A percentile compares a stretch with the other conserved stretches of the same genome.
These are phyloP conservation scores for Metschnikowia colocasiae DNA, from an alignment of 805 yeast species.

Conservation along the genomic window DNA sequence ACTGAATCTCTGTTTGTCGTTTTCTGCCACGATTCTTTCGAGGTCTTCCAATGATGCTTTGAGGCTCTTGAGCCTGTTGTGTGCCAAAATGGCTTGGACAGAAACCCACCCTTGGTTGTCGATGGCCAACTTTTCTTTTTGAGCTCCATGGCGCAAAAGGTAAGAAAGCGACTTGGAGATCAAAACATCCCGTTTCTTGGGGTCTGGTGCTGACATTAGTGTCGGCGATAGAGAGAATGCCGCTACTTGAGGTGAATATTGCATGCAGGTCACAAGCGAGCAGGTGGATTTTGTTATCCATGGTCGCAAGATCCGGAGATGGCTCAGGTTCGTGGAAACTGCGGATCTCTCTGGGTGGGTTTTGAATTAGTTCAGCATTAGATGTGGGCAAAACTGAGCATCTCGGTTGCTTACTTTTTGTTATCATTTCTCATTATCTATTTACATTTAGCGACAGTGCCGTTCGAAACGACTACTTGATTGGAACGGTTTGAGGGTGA, in stretches of 20 bases:
- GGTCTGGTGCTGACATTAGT: conserved; percentile 12
- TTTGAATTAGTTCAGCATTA: not conserved
- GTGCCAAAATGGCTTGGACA: conserved; percentile 49
- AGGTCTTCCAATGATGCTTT: conserved; percentile 57
- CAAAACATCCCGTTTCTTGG: conserved; percentile 38
- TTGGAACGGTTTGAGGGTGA: no score
- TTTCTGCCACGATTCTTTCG: conserved; percentile 53
- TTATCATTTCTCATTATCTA: conserved; percentile 5
- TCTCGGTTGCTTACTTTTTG: not conserved
- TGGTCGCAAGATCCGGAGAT: no score
- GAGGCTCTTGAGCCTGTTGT: conserved; percentile 55
- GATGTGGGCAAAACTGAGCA: not conserved
- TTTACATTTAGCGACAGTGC: not conserved
- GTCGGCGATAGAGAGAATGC: not conserved
- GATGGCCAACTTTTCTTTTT: conserved; percentile 59
- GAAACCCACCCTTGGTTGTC: conserved; percentile 65
- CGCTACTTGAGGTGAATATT: not conserved
- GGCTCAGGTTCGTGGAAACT: not conserved
- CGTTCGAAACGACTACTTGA: not conserved
- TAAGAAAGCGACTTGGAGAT: conserved; percentile 76
- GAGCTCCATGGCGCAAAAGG: conserved; percentile 83
- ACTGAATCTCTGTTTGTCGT: conserved; percentile 70
- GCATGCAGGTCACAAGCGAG: not conserved
- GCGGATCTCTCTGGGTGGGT: not conserved
- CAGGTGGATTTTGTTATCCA: no score